A percentile compares a stretch with the other conserved stretches of the same genome.
These are phyloP conservation scores for Monosporozyma aerobia DNA, from an alignment of 805 yeast species.

Conservation along the genomic window DNA sequence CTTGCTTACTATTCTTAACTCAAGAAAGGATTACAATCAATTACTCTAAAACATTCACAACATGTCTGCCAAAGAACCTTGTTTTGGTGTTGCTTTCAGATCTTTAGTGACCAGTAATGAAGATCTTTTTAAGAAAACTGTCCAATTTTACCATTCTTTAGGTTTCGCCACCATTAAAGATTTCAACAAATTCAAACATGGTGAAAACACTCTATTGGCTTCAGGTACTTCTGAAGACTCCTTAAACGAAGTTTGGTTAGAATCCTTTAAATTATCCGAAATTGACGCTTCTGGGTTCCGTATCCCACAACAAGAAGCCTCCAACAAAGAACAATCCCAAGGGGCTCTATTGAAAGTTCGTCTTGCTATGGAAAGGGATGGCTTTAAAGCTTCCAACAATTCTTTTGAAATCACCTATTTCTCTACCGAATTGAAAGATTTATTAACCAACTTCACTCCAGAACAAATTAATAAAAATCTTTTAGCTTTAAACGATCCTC, in stretches of 20 bases:
- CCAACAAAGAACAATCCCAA: constrained; percentile 31
- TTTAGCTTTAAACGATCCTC: constrained; percentile 44
- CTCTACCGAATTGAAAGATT: constrained; percentile 31
- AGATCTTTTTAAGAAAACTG: constrained; percentile 36
- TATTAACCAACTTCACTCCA: constrained; percentile 18
- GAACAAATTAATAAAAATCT: constrained; percentile 19
- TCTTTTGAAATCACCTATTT: constrained; percentile 33
- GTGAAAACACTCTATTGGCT: constrained; percentile 25
- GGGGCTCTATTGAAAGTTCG: constrained; percentile 44
- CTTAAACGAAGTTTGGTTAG: constrained; percentile 62
- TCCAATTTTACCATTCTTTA: constrained; percentile 48
- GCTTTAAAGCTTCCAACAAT: constrained; percentile 8
- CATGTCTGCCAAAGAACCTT: constrained; percentile 15
- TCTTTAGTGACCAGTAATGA: constrained; percentile 52
- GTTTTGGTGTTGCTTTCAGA: constrained; percentile 43
- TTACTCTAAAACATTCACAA: neutral
- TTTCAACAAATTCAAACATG: constrained; percentile 42
- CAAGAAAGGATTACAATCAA: neutral
- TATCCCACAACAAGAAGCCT: constrained; percentile 40
- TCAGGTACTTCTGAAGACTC: constrained; percentile 60
- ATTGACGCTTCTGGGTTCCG: constrained; percentile 52
- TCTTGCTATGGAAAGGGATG: constrained; percentile 30
- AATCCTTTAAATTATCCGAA: constrained; percentile 54
- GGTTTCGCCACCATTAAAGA: constrained; percentile 56
- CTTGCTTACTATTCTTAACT: neutral